Evolutionary conservation across 208 protist genomes (phyloP).

Genomic region (Acanthamoeba royreba): DNA sequence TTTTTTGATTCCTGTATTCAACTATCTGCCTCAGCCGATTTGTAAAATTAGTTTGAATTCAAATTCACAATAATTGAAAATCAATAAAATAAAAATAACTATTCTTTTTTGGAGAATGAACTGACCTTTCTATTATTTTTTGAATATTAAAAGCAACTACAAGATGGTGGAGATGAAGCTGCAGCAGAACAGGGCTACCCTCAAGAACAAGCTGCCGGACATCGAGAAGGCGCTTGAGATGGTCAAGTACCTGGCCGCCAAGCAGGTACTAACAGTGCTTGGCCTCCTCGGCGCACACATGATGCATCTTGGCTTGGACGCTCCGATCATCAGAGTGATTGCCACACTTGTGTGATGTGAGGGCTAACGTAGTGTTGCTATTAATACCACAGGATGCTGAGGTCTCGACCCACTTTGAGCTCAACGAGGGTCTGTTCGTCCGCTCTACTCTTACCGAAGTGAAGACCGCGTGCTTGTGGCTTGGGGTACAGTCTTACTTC

Average conservation of each 20-base stretch:
- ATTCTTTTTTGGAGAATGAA: too few species aligned
- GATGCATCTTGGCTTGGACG: too few species aligned
- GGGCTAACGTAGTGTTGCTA: too few species aligned
- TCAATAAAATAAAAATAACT: too few species aligned
- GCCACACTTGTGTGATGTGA: too few species aligned
- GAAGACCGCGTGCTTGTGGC: constrained; percentile 32
- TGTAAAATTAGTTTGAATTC: not conserved
- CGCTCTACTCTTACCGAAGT: constrained; percentile 79
- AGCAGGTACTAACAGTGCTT: too few species aligned
- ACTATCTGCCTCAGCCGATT: not conserved
- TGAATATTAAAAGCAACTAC: too few species aligned
- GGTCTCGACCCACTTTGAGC: constrained; percentile 85
- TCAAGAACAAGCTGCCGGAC: constrained; percentile 89
- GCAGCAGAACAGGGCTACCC: constrained; percentile 82
- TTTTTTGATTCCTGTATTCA: not conserved
- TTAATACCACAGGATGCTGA: constrained; percentile 46
- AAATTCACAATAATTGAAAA: too few species aligned
- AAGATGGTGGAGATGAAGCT: constrained; percentile 90
- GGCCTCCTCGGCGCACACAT: too few species aligned
- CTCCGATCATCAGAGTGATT: too few species aligned
- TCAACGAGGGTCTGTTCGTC: constrained; percentile 88
- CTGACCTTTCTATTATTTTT: too few species aligned
- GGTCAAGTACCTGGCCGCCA: constrained; percentile 78
- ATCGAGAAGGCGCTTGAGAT: constrained; percentile 90
- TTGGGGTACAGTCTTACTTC: not conserved